Conservation (phyloP, 2,329 filamentous ascomycete genomes). For the Microcyclospora tardicrescens region DNA sequence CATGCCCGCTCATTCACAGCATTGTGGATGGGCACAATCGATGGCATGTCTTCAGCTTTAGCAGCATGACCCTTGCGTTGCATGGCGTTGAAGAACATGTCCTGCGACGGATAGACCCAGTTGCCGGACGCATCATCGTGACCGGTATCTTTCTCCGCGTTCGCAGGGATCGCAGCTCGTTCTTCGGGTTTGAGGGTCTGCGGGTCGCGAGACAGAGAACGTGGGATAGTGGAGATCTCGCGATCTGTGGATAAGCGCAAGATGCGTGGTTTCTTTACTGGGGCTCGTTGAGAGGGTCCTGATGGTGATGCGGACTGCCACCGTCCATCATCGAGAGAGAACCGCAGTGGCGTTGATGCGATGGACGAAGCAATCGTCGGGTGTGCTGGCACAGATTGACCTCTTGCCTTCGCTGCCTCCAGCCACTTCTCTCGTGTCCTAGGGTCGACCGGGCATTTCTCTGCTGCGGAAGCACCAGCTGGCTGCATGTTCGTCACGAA, state of each 20-base stretch:
- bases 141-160: constrained; percentile 67
- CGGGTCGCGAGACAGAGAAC: constrained; percentile 21
- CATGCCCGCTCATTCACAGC: constrained; percentile 96
- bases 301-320: constrained; percentile 9
- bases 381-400: constrained; percentile 18
- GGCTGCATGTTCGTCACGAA: constrained; percentile 9
- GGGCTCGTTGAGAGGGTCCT: not conserved
- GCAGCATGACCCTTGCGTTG: constrained; percentile 73
- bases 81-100: constrained; percentile 97
- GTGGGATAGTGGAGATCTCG: constrained; percentile 63
- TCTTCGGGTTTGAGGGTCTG: constrained; percentile 26
- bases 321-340: constrained; percentile 23
- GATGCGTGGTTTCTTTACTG: constrained; percentile 9
- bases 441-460: constrained; percentile 74
- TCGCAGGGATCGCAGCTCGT: constrained; percentile 36
- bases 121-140: constrained; percentile 60
- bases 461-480: constrained; percentile 28
- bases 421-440: constrained; percentile 83
- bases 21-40: constrained; percentile 94
- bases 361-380: constrained; percentile 5
- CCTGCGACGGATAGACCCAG: constrained; percentile 94
- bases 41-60: constrained; percentile 63
- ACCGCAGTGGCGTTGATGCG: constrained; percentile 16
- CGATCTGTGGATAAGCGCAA: constrained; percentile 49
- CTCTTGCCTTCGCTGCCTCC: constrained; percentile 45